Percentiles rank a stretch among this genome's conserved stretches.
Evolutionary conservation across 2,329 filamentous ascomycete genomes (phyloP).

Genomic region (Hypocreales sp.): DNA sequence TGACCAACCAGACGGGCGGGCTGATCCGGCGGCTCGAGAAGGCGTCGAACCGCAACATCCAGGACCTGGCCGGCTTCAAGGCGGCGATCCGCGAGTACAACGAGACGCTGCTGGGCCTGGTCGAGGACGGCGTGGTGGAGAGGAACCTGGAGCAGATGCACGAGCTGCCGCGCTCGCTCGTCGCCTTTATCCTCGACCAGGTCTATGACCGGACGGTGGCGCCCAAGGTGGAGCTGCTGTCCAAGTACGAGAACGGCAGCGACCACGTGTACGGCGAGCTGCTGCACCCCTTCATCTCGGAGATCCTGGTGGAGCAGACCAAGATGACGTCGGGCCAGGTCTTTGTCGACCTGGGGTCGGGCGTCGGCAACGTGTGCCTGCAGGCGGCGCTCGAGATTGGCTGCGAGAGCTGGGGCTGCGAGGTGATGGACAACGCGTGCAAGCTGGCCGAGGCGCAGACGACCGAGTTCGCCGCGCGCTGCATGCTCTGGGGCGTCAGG

Average conservation of each 20-base stretch:
- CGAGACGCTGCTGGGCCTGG: slow-evolving; percentile 44
- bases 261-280: slow-evolving; percentile 95
- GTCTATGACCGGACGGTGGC: slow-evolving; percentile 88
- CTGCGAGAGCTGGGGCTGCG: slow-evolving; percentile 90
- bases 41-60: slow-evolving; percentile 51
- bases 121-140: slow-evolving; percentile 55
- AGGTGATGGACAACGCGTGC: slow-evolving; percentile 87
- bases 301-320: slow-evolving; percentile 63
- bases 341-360: slow-evolving; percentile 90
- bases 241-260: slow-evolving; percentile 75
- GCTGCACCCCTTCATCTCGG: slow-evolving; percentile 66
- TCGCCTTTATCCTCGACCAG: slow-evolving; percentile 71
- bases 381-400: slow-evolving; percentile 89
- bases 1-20: slow-evolving; percentile 58
- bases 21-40: slow-evolving; percentile 64
- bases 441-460: slow-evolving; percentile 67
- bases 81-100: slow-evolving; percentile 67
- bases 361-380: slow-evolving; percentile 88
- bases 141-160: slow-evolving; percentile 56
- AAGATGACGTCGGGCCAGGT: slow-evolving; percentile 68
- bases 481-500: slow-evolving; percentile 74
- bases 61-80: slow-evolving; percentile 52
- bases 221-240: slow-evolving; percentile 68
- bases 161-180: slow-evolving; percentile 53
- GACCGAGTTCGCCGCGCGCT: slow-evolving; percentile 70